Percentiles rank a stretch among this genome's conserved stretches.
Conservation (phyloP, 164 flowering plant genomes). For the Macadamia tetraphylla region DNA sequence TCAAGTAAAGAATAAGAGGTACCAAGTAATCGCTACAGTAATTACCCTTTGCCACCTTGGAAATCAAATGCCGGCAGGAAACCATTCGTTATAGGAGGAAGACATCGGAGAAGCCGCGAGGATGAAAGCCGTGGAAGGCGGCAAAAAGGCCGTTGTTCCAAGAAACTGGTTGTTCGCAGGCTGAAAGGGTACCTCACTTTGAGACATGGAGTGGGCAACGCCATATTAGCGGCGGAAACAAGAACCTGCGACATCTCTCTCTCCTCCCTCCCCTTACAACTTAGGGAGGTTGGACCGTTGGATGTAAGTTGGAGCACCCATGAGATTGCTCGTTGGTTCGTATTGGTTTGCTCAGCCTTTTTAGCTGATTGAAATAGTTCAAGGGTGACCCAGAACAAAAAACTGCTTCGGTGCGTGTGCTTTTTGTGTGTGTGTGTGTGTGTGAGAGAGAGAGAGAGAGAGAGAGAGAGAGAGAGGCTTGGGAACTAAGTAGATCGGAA, state of each 20-base stretch:
- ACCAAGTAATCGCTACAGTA: neutral
- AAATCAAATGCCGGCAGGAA: conserved; percentile 28
- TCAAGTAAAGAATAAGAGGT: neutral
- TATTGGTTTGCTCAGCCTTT: too few relatives aligned
- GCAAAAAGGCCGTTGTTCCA: conserved; percentile 2
- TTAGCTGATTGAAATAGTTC: too few relatives aligned
- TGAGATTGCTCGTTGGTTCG: too few relatives aligned
- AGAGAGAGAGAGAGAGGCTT: too few relatives aligned
- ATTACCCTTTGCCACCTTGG: conserved; percentile 52
- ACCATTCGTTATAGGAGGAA: conserved; percentile 8
- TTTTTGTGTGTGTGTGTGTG: too few relatives aligned
- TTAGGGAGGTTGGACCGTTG: too few relatives aligned
- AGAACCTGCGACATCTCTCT: conserved; percentile 20
- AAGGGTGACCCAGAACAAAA: too few relatives aligned
- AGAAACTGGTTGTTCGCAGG: conserved; percentile 8
- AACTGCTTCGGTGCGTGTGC: too few relatives aligned
- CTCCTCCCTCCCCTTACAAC: neutral
- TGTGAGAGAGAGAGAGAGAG: too few relatives aligned
- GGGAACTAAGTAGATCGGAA: too few relatives aligned
- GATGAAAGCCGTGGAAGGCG: neutral
- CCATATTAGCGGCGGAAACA: conserved; percentile 5
- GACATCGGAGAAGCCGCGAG: conserved; percentile 16
- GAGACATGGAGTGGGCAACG: conserved; percentile 8
- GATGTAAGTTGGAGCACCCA: too few relatives aligned
- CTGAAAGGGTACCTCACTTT: conserved; percentile 6